Conservation (phyloP, 345 rosid genomes). For the Combretum micranthum region DNA sequence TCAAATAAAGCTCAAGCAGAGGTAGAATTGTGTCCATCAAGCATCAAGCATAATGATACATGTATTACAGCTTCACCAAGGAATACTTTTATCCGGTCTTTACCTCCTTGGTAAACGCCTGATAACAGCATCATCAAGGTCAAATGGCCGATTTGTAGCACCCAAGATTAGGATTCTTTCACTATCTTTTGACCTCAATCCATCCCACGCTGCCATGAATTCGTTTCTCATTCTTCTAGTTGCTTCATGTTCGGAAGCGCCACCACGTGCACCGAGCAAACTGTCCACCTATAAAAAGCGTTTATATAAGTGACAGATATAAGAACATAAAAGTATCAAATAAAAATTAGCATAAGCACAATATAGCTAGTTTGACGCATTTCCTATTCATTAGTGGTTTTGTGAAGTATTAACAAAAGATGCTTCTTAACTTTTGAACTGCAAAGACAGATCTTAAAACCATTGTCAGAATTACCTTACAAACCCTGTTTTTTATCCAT, state of each 20-base stretch:
- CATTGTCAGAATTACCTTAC: too few species aligned
- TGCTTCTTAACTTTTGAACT: too few species aligned
- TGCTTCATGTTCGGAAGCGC: slow-evolving; percentile 90
- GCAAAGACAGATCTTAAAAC: too few species aligned
- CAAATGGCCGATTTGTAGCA: slow-evolving; percentile 98
- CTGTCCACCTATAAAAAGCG: slow-evolving; percentile 66
- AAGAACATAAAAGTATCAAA: not conserved
- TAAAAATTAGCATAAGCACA: not conserved
- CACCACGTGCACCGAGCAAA: slow-evolving; percentile 97
- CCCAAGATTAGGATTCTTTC: slow-evolving; percentile 95
- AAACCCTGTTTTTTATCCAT: too few species aligned
- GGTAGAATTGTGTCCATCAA: too few species aligned
- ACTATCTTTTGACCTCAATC: slow-evolving; percentile 88
- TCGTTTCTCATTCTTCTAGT: slow-evolving; percentile 99
- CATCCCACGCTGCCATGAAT: slow-evolving; percentile 99
- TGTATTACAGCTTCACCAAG: too few species aligned
- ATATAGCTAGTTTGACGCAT: too few species aligned
- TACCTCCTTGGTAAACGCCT: slow-evolving; percentile 98
- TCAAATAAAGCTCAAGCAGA: too few species aligned
- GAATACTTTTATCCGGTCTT: not conserved
- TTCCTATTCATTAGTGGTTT: too few species aligned
- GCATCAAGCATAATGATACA: too few species aligned
- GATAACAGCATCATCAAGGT: slow-evolving; percentile 98
- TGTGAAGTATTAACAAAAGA: too few species aligned
- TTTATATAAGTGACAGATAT: slow-evolving; percentile 1